Conservation (phyloP, 1,284 basidiomycete species). For the Wolfiporia cocos region DNA sequence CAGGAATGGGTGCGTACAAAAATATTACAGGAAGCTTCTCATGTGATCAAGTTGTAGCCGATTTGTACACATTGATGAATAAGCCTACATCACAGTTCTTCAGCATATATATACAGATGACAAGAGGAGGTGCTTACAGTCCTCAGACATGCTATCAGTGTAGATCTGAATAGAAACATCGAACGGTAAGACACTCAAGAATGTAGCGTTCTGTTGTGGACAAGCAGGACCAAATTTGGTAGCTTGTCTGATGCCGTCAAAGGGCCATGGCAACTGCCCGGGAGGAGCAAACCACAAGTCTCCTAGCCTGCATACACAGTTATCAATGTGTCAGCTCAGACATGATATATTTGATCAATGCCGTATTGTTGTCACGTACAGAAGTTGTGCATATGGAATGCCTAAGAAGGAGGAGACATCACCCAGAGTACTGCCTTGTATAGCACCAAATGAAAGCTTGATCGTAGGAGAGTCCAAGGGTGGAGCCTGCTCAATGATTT, state of each 20-base stretch:
- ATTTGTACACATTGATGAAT: conserved; percentile 48
- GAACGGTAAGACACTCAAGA: not conserved
- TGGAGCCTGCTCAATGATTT: no score
- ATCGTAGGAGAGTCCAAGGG: no score
- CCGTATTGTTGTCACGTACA: no score
- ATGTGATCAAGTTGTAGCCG: conserved; percentile 28
- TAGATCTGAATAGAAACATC: not conserved
- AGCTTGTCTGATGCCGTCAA: not conserved
- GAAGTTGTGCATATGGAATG: no score
- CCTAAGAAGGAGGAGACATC: no score
- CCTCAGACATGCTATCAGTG: not conserved
- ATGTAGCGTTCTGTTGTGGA: not conserved
- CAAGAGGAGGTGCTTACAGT: not conserved
- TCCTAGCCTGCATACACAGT: not conserved
- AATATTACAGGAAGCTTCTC: conserved; percentile 50
- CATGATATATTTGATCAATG: no score
- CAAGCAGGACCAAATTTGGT: not conserved
- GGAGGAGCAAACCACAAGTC: not conserved
- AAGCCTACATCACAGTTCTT: conserved; percentile 25
- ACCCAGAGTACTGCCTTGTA: no score
- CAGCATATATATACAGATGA: not conserved
- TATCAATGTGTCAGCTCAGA: no score
- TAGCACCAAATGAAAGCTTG: no score
- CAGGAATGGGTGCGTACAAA: conserved; percentile 27
- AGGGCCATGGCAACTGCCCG: not conserved